Conservation (phyloP, 2,329 filamentous ascomycete species). For the Penicillium sp. region DNA sequence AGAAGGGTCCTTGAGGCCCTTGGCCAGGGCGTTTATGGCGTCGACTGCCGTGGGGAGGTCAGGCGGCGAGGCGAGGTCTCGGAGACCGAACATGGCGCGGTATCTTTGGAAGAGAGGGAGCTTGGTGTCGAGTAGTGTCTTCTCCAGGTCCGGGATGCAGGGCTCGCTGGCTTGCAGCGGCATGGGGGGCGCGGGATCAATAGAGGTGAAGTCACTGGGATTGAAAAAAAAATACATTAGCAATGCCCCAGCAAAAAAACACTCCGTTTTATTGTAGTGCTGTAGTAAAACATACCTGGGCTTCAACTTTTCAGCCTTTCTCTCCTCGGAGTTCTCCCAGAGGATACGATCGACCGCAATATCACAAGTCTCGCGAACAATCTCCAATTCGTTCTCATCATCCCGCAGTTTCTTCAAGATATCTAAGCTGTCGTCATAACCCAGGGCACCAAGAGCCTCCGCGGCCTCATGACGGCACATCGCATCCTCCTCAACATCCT, state of each 20-base stretch:
- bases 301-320: conserved; percentile 72
- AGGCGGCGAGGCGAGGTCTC: conserved; percentile 90
- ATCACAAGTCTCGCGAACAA: conserved; percentile 93
- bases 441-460: conserved; percentile 87
- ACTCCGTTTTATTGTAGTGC: background rate
- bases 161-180: conserved; percentile 61
- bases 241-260: background rate
- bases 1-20: conserved; percentile 79
- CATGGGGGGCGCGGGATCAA: conserved; percentile 90
- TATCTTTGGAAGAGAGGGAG: conserved; percentile 88
- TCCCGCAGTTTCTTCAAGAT: conserved; percentile 73
- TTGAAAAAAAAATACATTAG: conserved; percentile 22
- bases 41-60: conserved; percentile 84
- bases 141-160: conserved; percentile 72
- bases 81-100: conserved; percentile 94
- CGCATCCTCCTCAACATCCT: conserved; percentile 76
- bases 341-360: conserved; percentile 91
- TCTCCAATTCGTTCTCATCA: conserved; percentile 69
- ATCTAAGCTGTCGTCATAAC: conserved; percentile 69
- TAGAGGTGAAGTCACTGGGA: conserved; percentile 84
- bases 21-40: conserved; percentile 82
- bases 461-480: conserved; percentile 98
- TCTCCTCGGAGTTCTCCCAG: conserved; percentile 79
- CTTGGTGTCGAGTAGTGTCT: conserved; percentile 72
- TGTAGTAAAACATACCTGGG: conserved; percentile 61